Base-by-base conservation (phyloP, 2,329 filamentous ascomycete genomes). In the Aspergillus clavatus region DNA sequence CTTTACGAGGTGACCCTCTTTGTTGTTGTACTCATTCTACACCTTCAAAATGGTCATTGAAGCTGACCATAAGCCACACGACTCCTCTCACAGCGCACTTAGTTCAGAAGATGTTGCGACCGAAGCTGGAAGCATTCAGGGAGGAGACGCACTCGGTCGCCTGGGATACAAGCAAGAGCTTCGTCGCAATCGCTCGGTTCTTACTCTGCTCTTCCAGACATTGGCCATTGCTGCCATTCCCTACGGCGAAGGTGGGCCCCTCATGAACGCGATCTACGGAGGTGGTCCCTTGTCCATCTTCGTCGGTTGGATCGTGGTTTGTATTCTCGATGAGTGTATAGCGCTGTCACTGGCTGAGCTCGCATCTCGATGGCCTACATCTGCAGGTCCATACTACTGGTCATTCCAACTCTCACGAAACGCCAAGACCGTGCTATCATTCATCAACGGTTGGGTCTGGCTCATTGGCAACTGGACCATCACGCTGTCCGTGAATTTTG, bases 181-280 rank as follows among this genome's bases (percentile, higher is more conserved):
- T 14, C 67, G 62, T 16, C 74, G 79, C 18, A 83, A 83, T 50
- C 73, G 81, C 24, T 82, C 79, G 0, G 72, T 82, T 55, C 71
- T 76, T 50, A 82, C 79, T 0, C 66, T 84, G 1, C 68, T 83
- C 10, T 83, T 83, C 59, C 79, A 82, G 60, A 76, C 76, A 0
- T 66, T 83, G 6, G 78, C 79, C 18, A 82, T 82, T 23, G 78
- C 79, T 23, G 79, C 79, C 16, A 78, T 82, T 38, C 79, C 77
- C 4, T 82, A 74, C 48, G 79, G 77, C 5, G 68, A 71, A 46
- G 68, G 69, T 6, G 55, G 58, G 7, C 56, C 67, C 5, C 50
- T 72, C 7, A 58, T 71, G 41, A 69, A 58, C 22, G 70, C 71
- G 40, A 71, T 72, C 48, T 70, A 70, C 38, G 69, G 67, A 35